phyloP scores from a whole-genome alignment of 179 eudicot species.

The Drosera spatulata region DNA sequence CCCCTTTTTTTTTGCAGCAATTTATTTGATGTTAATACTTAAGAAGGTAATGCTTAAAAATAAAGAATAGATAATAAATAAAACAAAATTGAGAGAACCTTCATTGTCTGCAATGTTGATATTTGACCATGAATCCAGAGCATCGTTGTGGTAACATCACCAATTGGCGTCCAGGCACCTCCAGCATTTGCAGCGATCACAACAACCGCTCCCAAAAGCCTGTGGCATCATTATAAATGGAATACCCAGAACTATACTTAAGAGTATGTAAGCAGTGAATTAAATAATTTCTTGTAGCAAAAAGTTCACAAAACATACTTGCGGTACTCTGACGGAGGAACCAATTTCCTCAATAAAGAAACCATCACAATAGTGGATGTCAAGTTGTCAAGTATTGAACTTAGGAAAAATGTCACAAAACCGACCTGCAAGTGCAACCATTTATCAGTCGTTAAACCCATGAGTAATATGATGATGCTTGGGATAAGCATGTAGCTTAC shows the following conservation, averaged over 20 bases:
- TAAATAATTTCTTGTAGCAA: background rate
- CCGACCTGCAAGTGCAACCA: constrained; percentile 62
- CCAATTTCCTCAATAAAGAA: constrained; percentile 75
- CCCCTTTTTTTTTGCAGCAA: constrained; percentile 3
- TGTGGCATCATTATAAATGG: constrained; percentile 10
- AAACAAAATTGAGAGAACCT: constrained; percentile 32
- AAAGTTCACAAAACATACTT: constrained; percentile 40
- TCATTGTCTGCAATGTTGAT: constrained; percentile 79
- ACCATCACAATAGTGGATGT: constrained; percentile 97
- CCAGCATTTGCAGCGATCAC: constrained; percentile 99
- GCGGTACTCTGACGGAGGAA: constrained; percentile 89
- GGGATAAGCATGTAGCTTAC: no score
- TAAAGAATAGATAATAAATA: no score
- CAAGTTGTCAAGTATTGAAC: constrained; percentile 89
- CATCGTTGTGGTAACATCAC: constrained; percentile 98
- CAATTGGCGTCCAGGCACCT: constrained; percentile 99
- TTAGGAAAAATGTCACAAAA: constrained; percentile 83
- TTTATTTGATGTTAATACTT: no score
- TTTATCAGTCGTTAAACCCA: constrained; percentile 3
- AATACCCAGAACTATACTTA: no score
- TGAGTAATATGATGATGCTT: no score
- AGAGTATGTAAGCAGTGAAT: background rate
- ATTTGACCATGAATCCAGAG: constrained; percentile 99
- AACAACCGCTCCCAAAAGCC: constrained; percentile 93
- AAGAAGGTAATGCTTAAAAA: no score